Evolutionary conservation across 352 stramenopile genomes (phyloP).

Genomic region (Blastocystis sp.): DNA sequence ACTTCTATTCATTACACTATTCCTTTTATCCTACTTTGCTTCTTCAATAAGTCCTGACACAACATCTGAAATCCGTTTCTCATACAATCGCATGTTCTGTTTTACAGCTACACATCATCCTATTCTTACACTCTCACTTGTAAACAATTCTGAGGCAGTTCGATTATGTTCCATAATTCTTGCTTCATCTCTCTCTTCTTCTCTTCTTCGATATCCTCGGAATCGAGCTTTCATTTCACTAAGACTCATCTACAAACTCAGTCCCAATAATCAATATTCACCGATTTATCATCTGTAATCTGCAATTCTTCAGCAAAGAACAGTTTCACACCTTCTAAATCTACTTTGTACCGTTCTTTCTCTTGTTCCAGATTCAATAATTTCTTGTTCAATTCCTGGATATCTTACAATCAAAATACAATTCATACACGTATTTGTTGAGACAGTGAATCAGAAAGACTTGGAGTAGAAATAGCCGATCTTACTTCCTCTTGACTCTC

Average conservation of each 20-base stretch:
- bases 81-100: slow-evolving; percentile 46
- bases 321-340: neutral
- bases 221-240: slow-evolving; percentile 41
- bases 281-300: neutral
- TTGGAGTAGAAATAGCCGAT: neutral
- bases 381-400: slow-evolving; percentile 43
- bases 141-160: slow-evolving; percentile 41
- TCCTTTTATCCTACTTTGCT: too few species aligned
- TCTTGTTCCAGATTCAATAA: slow-evolving; percentile 6
- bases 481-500: neutral
- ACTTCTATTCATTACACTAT: too few species aligned
- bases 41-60: neutral
- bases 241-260: slow-evolving; percentile 3
- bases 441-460: neutral
- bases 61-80: slow-evolving; percentile 17
- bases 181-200: slow-evolving; percentile 9
- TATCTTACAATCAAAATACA: neutral
- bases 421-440: slow-evolving; percentile 15
- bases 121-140: neutral
- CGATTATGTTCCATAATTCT: slow-evolving; percentile 31
- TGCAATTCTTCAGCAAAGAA: slow-evolving; percentile 33
- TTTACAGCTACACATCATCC: neutral
- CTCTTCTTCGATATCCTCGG: slow-evolving; percentile 14
- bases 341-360: neutral
- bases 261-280: neutral